Conservation (phyloP, 176 grass and related monocot genomes). For the Carex myosuroides region DNA sequence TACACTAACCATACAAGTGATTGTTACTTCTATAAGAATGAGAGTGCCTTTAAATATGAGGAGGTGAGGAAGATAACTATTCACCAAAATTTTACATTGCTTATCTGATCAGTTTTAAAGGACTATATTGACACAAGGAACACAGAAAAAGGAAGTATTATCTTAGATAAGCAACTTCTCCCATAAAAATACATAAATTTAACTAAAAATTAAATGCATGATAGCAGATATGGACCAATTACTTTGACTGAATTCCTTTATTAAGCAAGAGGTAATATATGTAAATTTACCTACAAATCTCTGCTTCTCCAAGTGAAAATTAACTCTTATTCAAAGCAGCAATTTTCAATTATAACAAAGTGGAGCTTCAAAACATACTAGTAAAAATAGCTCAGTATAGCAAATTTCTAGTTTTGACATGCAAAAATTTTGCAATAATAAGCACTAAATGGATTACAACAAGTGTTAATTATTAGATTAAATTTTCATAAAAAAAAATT, state of each 20-base stretch:
- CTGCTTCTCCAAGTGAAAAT: background rate
- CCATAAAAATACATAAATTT: background rate
- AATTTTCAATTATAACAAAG: background rate
- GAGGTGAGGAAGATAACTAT: background rate
- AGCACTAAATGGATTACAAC: background rate
- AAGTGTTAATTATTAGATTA: background rate
- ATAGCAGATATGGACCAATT: background rate
- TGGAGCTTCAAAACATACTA: background rate
- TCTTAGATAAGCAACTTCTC: background rate
- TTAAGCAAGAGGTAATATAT: background rate
- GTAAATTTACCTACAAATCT: background rate
- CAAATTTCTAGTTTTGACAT: background rate
- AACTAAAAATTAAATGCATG: background rate
- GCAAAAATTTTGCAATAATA: background rate
- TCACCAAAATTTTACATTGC: background rate
- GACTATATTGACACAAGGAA: background rate
- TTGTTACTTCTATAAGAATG: background rate
- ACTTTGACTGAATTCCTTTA: background rate
- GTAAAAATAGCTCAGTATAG: background rate
- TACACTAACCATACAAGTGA: background rate
- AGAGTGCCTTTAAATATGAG: background rate
- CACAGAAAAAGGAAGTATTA: background rate
- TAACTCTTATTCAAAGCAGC: background rate
- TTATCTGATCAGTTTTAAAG: background rate
- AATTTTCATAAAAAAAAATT: background rate